phyloP scores from a whole-genome alignment of 1,139 yeast species.

The Yamadazyma pseudoaaseri region DNA sequence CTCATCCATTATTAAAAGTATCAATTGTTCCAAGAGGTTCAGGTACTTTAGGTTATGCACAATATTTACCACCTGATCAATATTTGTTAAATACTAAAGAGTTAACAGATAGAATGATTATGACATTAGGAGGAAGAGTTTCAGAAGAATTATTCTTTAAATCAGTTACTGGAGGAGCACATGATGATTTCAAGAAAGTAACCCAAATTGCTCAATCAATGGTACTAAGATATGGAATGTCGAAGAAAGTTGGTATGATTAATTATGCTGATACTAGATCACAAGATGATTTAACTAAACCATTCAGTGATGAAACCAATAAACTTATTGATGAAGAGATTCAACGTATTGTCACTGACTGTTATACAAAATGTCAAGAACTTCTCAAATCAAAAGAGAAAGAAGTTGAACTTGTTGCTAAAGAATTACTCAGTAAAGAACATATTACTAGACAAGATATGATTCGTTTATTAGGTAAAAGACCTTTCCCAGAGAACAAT shows the following conservation, averaged over 20 bases:
- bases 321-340: slow-evolving; percentile 80
- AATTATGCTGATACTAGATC: slow-evolving; percentile 59
- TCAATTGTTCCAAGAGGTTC: slow-evolving; percentile 96
- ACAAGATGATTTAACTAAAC: slow-evolving; percentile 72
- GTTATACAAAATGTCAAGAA: slow-evolving; percentile 66
- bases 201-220: slow-evolving; percentile 90
- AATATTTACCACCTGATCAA: slow-evolving; percentile 92
- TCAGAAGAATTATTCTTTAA: slow-evolving; percentile 90
- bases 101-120: slow-evolving; percentile 85
- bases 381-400: slow-evolving; percentile 68
- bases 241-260: slow-evolving; percentile 77
- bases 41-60: slow-evolving; percentile 98
- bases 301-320: slow-evolving; percentile 88
- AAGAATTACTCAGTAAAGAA: slow-evolving; percentile 78
- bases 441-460: slow-evolving; percentile 89
- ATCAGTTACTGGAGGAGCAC: slow-evolving; percentile 92
- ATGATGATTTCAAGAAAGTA: slow-evolving; percentile 96
- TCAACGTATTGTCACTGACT: slow-evolving; percentile 73
- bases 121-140: slow-evolving; percentile 97
- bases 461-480: slow-evolving; percentile 79
- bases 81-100: slow-evolving; percentile 78
- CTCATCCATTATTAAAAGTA: slow-evolving; percentile 92
- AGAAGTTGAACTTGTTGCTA: slow-evolving; percentile 83
- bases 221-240: slow-evolving; percentile 94
- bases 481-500: slow-evolving; percentile 87